Conservation (phyloP, 805 yeast species). For the Sugiyamaella americana region DNA sequence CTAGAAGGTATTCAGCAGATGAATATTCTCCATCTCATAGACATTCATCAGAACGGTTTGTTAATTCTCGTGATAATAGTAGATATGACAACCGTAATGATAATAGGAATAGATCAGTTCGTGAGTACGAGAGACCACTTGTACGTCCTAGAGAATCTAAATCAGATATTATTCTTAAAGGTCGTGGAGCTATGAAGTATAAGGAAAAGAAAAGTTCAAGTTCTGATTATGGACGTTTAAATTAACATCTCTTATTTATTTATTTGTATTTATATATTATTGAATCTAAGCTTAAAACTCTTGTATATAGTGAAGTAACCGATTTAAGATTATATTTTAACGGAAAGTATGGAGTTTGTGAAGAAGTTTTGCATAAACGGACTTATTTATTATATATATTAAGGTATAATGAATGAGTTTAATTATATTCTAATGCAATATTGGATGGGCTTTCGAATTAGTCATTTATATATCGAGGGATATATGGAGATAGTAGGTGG, state of each 20-base stretch:
- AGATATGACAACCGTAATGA: neutral
- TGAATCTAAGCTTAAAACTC: no score
- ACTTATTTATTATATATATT: no score
- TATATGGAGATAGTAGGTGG: no score
- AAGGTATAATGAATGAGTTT: no score
- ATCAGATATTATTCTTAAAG: conserved; percentile 13
- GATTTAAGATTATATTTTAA: no score
- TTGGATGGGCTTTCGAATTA: no score
- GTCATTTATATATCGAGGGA: no score
- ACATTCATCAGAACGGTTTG: neutral
- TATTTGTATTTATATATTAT: neutral
- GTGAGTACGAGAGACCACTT: neutral
- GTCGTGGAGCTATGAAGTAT: conserved; percentile 19
- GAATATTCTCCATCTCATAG: neutral
- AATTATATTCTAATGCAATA: no score
- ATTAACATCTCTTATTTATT: neutral
- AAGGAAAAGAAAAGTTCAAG: conserved; percentile 4
- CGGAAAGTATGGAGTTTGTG: no score
- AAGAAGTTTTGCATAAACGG: no score
- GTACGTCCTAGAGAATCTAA: neutral
- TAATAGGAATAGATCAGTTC: neutral
- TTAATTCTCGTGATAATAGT: neutral
- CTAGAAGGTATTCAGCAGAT: neutral
- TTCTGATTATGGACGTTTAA: neutral
- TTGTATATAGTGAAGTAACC: no score